phyloP scores from a whole-genome alignment of 1,139 yeast genomes.

The Suhomyces kunorum region DNA sequence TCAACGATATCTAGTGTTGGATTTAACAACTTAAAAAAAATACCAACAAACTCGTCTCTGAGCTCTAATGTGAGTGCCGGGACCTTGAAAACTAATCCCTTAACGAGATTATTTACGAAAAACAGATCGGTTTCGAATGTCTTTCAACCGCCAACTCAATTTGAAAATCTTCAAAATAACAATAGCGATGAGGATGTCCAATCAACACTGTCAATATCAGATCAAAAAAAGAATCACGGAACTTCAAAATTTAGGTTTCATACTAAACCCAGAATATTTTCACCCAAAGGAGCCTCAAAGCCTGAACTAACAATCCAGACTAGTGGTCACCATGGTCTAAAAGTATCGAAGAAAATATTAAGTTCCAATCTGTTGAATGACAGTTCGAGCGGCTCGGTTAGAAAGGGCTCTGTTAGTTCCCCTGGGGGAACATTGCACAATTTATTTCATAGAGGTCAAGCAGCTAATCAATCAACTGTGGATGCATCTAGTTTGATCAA shows the following conservation, averaged over 20 bases:
- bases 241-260: conserved; percentile 17
- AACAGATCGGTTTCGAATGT: conserved; percentile 30
- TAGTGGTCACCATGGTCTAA: conserved; percentile 30
- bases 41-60: conserved; percentile 35
- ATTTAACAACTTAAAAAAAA: conserved; percentile 40
- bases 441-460: conserved; percentile 37
- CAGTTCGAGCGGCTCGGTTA: conserved; percentile 12
- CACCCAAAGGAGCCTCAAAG: conserved; percentile 19
- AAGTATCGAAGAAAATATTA: conserved; percentile 30
- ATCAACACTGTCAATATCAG: conserved; percentile 10
- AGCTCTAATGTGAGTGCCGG: conserved; percentile 28
- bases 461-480: conserved; percentile 16
- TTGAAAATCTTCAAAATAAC: conserved; percentile 7
- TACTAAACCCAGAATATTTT: conserved; percentile 20
- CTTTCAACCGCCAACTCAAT: conserved; percentile 14
- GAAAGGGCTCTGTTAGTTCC: conserved; percentile 33
- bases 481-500: conserved; percentile 7
- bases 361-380: conserved; percentile 27
- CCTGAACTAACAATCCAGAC: conserved; percentile 37
- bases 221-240: conserved; percentile 9
- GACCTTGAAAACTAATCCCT: conserved; percentile 29
- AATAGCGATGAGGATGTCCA: conserved; percentile 16
- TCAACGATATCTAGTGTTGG: conserved; percentile 44
- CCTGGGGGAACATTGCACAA: conserved; percentile 41
- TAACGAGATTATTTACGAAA: conserved; percentile 38